phyloP scores from a whole-genome alignment of 2,329 filamentous ascomycete species.

The Exophiala mesophila region DNA sequence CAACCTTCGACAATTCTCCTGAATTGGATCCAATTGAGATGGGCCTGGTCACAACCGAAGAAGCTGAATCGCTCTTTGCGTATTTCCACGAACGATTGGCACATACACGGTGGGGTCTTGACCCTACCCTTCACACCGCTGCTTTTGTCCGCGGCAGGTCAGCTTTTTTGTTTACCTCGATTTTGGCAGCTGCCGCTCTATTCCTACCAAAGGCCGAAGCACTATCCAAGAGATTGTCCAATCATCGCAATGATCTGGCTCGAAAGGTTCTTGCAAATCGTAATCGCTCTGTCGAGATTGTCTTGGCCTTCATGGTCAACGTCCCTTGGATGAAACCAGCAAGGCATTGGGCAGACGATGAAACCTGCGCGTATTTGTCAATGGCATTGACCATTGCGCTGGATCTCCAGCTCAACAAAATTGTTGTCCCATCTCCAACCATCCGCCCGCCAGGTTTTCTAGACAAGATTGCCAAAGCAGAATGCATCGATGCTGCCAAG shows the following conservation, averaged over 20 bases:
- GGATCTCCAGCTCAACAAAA: constrained; percentile 66
- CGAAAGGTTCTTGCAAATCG: constrained; percentile 58
- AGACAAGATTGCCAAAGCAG: constrained; percentile 54
- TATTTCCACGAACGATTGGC: constrained; percentile 65
- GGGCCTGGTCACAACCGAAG: constrained; percentile 61
- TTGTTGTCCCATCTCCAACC: constrained; percentile 54
- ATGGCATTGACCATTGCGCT: constrained; percentile 65
- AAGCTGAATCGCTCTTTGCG: constrained; percentile 59
- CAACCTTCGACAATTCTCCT: constrained; percentile 58
- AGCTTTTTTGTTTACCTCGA: constrained; percentile 66
- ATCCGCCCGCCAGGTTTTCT: constrained; percentile 41
- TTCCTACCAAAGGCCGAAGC: constrained; percentile 62
- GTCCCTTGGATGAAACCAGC: constrained; percentile 70
- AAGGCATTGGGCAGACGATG: constrained; percentile 64
- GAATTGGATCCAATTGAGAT: constrained; percentile 66
- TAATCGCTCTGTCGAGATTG: constrained; percentile 66
- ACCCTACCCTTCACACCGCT: constrained; percentile 61
- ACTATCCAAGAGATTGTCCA: constrained; percentile 60
- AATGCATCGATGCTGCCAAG: constrained; percentile 64
- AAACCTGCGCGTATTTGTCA: constrained; percentile 66
- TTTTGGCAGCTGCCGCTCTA: constrained; percentile 63
- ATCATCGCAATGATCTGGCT: constrained; percentile 60
- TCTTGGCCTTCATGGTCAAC: constrained; percentile 70
- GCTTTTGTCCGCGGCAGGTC: constrained; percentile 63
- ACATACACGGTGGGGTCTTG: constrained; percentile 70